Conservation (phyloP, 2,329 filamentous ascomycete genomes). For the Pseudopithomyces chartarum region DNA sequence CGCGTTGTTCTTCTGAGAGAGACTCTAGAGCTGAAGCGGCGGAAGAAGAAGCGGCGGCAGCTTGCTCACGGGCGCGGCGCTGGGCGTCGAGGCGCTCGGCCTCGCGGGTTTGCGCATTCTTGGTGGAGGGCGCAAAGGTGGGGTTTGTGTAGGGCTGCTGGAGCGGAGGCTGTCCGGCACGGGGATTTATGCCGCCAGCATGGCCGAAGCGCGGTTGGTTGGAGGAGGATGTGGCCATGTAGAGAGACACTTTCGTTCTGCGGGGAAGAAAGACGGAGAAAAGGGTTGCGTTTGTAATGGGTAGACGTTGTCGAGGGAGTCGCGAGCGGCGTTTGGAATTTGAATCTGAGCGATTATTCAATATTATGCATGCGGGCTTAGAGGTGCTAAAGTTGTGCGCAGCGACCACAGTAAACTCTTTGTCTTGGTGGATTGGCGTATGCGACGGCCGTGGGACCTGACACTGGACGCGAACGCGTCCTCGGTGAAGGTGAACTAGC, state of each 20-base stretch:
- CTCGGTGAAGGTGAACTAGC: constrained; percentile 9
- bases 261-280: background rate
- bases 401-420: constrained; percentile 8
- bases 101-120: constrained; percentile 35
- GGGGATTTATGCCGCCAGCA: constrained; percentile 39
- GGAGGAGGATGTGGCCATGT: constrained; percentile 58
- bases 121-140: constrained; percentile 50
- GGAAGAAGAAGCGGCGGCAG: constrained; percentile 49
- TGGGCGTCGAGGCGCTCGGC: constrained; percentile 44
- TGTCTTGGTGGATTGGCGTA: constrained; percentile 15
- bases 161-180: constrained; percentile 8
- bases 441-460: background rate
- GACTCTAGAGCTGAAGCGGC: constrained; percentile 56
- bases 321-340: background rate
- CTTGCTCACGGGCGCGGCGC: constrained; percentile 45
- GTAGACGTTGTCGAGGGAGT: background rate
- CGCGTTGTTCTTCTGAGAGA: constrained; percentile 84
- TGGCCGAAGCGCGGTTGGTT: constrained; percentile 60
- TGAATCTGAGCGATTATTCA: background rate
- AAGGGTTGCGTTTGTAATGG: background rate
- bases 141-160: constrained; percentile 38
- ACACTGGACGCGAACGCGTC: constrained; percentile 2
- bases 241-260: constrained; percentile 1
- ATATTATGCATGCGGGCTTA: background rate
- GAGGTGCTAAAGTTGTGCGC: constrained; percentile 2